Conservation (phyloP, 148 eudicot genomes). For the Tetragonia tetragonoides region DNA sequence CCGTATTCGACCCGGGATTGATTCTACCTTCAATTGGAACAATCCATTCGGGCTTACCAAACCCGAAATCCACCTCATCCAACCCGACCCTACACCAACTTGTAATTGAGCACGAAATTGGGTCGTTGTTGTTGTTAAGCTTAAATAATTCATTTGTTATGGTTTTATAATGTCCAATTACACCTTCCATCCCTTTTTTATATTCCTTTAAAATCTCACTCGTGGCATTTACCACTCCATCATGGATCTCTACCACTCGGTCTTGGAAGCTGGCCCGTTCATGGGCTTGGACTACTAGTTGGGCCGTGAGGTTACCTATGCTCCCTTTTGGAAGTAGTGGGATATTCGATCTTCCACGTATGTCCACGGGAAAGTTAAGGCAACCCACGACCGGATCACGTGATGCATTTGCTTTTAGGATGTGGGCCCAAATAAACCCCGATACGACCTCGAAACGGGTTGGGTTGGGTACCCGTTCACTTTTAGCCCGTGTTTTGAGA, state of each 20-base stretch:
- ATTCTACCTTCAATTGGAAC: background rate
- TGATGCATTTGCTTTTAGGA: background rate
- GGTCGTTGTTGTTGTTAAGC: background rate
- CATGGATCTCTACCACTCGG: background rate
- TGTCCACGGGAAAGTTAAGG: background rate
- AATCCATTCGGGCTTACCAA: background rate
- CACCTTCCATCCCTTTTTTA: background rate
- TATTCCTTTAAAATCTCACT: background rate
- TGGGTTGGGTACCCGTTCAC: background rate
- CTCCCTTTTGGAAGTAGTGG: background rate
- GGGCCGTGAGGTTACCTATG: background rate
- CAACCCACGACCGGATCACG: background rate
- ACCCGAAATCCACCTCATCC: background rate
- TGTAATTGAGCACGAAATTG: background rate
- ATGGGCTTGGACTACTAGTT: background rate
- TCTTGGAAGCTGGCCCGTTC: background rate
- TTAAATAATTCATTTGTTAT: background rate
- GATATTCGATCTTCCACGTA: background rate
- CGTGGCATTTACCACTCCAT: background rate
- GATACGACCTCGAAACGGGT: slow-evolving; percentile 13
- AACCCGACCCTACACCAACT: background rate
- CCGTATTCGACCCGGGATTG: background rate
- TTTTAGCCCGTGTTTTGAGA: slow-evolving; percentile 3
- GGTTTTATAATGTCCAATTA: background rate
- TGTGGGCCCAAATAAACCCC: background rate